Evolutionary conservation across 371 early-diverging fungal species (phyloP).

Genomic region (Smittium culicis): DNA sequence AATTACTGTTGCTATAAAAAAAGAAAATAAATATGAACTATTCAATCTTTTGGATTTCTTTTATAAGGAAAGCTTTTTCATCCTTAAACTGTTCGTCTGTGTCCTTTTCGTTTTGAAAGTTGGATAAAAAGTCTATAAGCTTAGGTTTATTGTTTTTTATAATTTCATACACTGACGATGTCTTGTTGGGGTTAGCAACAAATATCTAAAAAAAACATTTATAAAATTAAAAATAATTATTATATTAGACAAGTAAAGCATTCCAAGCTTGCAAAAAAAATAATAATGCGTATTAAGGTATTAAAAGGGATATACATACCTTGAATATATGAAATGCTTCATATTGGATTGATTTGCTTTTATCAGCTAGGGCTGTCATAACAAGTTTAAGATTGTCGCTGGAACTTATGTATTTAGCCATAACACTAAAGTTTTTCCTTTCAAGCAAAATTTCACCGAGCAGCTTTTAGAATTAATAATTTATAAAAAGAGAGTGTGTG

Average conservation of each 20-base stretch:
- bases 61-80: slow-evolving; percentile 90
- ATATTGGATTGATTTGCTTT: slow-evolving; percentile 91
- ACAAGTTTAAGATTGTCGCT: slow-evolving; percentile 89
- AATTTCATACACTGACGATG: slow-evolving; percentile 79
- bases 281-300: background rate
- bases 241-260: too few relatives aligned
- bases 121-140: slow-evolving; percentile 64
- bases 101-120: slow-evolving; percentile 90
- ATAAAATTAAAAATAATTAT: slow-evolving; percentile 25
- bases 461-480: slow-evolving; percentile 43
- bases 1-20: background rate
- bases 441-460: slow-evolving; percentile 93
- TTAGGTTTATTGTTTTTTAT: slow-evolving; percentile 83
- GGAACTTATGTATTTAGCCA: slow-evolving; percentile 86
- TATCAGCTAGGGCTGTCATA: slow-evolving; percentile 91
- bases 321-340: slow-evolving; percentile 99
- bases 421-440: slow-evolving; percentile 82
- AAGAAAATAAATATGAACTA: background rate
- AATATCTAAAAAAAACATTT: slow-evolving; percentile 50
- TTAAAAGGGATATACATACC: slow-evolving; percentile 1
- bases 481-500: background rate
- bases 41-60: slow-evolving; percentile 48
- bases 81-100: slow-evolving; percentile 97
- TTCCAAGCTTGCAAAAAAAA: background rate
- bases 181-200: slow-evolving; percentile 95